Evolutionary conservation across 2,329 filamentous ascomycete species (phyloP), one percentile per base, ranked within the genome.

Genomic region (Xylariaceae sp.): DNA sequence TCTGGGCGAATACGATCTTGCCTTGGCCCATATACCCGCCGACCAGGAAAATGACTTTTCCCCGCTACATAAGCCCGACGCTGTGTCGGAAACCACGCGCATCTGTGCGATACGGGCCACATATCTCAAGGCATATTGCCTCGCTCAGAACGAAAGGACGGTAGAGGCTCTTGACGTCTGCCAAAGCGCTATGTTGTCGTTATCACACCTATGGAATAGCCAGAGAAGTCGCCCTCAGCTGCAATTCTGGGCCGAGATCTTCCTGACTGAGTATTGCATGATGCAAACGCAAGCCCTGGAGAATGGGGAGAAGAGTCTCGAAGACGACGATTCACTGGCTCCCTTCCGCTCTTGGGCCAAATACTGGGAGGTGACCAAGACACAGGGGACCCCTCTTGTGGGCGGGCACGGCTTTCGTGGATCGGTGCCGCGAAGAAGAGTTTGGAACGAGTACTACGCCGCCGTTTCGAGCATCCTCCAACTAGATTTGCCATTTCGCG

Each of bases 401-500:
- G 81, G 81, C 37, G 81, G 83, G 4, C 75, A 76, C 54, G 80
- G 80, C n/a, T 79, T 81, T 63, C 76, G 78, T 58, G 80, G 81
- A 26, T 75, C 80, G 7, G 77, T 85, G 19, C 78, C 81, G 32
- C 76, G 87, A 59, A 78, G 87, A 58, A 74, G 83, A 41, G 84
- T 95, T 44, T 96, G 91, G 91, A 85, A 81, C 64, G 83, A 89
- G 59, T 96, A 96, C 70, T 96, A 96, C 68, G 74, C 83, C 44
- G 83, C 87, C 1, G 74, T 96, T 19, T 95, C 91, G 1, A 77
- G 77, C n/a, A 82, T 95, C 37, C 71, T 96, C 5, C 85, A 86
- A 63, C 73, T 83, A 51, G 81, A 84, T 55, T 66, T 88, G 27
- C 75, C 84, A 0, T 88, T 84, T 50, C 77, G 81, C 1, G 74